Percentiles rank a stretch among this genome's conserved stretches.
These are phyloP conservation scores for Aspergillus felis DNA, from an alignment of 2,329 filamentous ascomycete genomes.

Conservation along the genomic window DNA sequence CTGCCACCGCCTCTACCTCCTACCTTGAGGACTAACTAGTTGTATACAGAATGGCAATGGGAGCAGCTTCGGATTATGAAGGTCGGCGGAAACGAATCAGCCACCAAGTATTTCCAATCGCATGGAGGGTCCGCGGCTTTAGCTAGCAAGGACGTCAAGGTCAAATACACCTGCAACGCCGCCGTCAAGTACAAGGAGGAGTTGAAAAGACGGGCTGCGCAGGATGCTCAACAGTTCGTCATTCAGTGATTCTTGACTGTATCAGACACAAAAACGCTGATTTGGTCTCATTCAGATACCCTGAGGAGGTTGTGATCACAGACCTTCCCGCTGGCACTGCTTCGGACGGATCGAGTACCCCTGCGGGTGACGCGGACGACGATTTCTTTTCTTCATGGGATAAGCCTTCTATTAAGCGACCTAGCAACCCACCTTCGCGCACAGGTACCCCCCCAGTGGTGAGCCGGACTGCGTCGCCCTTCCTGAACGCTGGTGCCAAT, in stretches of 20 bases:
- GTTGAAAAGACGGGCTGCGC: constrained; percentile 76
- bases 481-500: constrained; percentile 67
- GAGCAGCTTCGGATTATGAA: constrained; percentile 97
- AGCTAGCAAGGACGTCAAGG: constrained; percentile 93
- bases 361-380: constrained; percentile 76
- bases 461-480: constrained; percentile 82
- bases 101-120: constrained; percentile 96
- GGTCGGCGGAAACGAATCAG: constrained; percentile 95
- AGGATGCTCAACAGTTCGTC: constrained; percentile 78
- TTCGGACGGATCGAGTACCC: constrained; percentile 65
- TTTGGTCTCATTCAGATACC: constrained; percentile 56
- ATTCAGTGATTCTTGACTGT: not conserved
- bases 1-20: constrained; percentile 1
- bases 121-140: constrained; percentile 92
- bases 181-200: constrained; percentile 98
- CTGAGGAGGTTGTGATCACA: constrained; percentile 77
- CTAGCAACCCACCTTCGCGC: constrained; percentile 87
- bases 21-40: constrained; percentile 17
- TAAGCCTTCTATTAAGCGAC: constrained; percentile 93
- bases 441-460: constrained; percentile 79
- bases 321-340: constrained; percentile 61
- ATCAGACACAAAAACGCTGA: constrained; percentile 8
- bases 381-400: constrained; percentile 99
- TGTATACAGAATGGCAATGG: constrained; percentile 84
- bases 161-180: constrained; percentile 91